Evolutionary conservation across 2,329 filamentous ascomycete species (phyloP).

Genomic region (Paecilomyces sp.): DNA sequence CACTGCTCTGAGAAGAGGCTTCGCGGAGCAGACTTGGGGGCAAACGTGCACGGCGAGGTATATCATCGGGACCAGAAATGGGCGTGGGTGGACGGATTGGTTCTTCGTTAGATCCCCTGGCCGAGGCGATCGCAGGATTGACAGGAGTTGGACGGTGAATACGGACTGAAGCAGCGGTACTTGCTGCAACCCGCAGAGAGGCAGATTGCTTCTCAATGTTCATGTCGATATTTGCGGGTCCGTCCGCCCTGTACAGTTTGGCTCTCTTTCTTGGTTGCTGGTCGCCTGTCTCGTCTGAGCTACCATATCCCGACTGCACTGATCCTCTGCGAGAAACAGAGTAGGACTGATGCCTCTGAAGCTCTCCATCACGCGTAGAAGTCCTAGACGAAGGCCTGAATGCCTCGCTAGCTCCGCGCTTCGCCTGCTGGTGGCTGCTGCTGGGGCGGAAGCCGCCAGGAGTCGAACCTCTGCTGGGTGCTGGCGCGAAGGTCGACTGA

Average conservation of each 20-base stretch:
- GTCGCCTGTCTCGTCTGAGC: conserved; percentile 59
- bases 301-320: conserved; percentile 57
- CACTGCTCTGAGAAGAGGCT: conserved; percentile 47
- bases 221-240: conserved; percentile 61
- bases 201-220: conserved; percentile 65
- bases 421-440: conserved; percentile 17
- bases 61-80: conserved; percentile 26
- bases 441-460: conserved; percentile 20
- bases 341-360: conserved; percentile 14
- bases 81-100: conserved; percentile 42
- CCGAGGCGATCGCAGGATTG: conserved; percentile 27
- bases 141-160: conserved; percentile 65
- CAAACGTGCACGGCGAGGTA: conserved; percentile 23
- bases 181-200: conserved; percentile 81
- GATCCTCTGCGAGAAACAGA: conserved; percentile 26
- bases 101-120: conserved; percentile 31
- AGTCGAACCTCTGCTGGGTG: conserved; percentile 31
- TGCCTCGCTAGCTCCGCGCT: conserved; percentile 32
- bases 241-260: conserved; percentile 66
- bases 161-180: conserved; percentile 79
- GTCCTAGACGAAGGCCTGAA: conserved; percentile 57
- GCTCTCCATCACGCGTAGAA: conserved; percentile 40
- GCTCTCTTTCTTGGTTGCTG: conserved; percentile 67
- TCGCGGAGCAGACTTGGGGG: conserved; percentile 53
- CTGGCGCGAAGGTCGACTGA: conserved; percentile 25